A percentile compares a stretch with the other conserved stretches of the same genome.
These are phyloP conservation scores for Debaryomyces robertsiae DNA, from an alignment of 1,139 yeast genomes.

Conservation along the genomic window DNA sequence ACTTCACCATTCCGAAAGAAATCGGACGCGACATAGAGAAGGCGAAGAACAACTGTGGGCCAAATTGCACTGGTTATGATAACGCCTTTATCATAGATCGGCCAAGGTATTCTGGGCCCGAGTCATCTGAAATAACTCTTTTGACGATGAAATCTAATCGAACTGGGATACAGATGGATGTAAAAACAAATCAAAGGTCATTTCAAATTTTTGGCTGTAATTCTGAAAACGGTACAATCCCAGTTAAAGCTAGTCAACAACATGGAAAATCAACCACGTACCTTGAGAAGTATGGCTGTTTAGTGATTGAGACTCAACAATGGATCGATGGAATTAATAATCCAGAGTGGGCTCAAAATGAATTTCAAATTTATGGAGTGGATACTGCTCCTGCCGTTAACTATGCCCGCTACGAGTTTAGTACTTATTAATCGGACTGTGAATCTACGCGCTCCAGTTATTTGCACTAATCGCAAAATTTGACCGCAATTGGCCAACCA, in stretches of 20 bases:
- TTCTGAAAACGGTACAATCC: conserved; percentile 1
- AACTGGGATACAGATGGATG: conserved; percentile 15
- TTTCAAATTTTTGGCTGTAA: conserved; percentile 1
- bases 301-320: conserved; percentile 4
- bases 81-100: conserved; percentile 5
- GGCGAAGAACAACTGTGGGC: conserved; percentile 1
- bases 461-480: too few species aligned
- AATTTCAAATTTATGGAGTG: conserved; percentile 2
- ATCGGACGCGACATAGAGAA: neutral
- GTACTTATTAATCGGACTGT: neutral
- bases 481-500: too few species aligned
- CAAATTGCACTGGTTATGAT: conserved; percentile 3
- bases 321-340: conserved; percentile 5
- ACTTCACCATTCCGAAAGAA: neutral
- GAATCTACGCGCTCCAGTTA: too few species aligned
- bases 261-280: neutral
- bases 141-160: conserved; percentile 8
- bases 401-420: conserved; percentile 2
- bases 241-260: conserved; percentile 3
- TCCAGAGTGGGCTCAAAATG: conserved; percentile 2
- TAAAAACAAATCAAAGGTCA: conserved; percentile 15
- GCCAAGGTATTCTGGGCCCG: conserved; percentile 1
- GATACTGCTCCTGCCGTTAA: conserved; percentile 1
- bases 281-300: conserved; percentile 3
- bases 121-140: neutral